A percentile compares a stretch with the other conserved stretches of the same genome.
These are phyloP conservation scores for Dryadomyces sulphureus DNA, from an alignment of 2,329 filamentous ascomycete species.

Conservation along the genomic window DNA sequence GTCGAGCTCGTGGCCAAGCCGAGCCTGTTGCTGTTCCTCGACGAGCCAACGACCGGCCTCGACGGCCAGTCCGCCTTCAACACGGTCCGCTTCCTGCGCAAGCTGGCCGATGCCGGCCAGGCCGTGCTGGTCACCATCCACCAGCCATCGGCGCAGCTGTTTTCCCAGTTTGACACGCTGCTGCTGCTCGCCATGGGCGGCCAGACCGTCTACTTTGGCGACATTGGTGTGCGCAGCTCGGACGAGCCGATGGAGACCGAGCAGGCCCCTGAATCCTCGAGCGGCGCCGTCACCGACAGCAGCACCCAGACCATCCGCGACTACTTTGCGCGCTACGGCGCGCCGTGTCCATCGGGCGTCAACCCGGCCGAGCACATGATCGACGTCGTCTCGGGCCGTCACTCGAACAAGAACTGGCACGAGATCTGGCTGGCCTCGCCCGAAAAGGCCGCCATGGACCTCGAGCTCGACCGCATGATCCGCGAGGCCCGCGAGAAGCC, in stretches of 20 bases:
- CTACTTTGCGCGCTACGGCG: conserved; percentile 56
- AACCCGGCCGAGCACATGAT: conserved; percentile 72
- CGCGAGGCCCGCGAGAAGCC: conserved; percentile 18
- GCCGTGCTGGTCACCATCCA: conserved; percentile 57
- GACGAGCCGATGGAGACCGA: no score
- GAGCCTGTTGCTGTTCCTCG: conserved; percentile 42
- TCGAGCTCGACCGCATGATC: conserved; percentile 51
- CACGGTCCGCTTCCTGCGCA: conserved; percentile 51
- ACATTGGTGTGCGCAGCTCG: conserved; percentile 34
- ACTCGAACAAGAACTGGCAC: conserved; percentile 26
- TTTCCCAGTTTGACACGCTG: conserved; percentile 51
- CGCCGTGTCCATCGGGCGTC: conserved; percentile 43
- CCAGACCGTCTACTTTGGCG: conserved; percentile 52
- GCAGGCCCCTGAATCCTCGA: no score
- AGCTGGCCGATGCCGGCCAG: conserved; percentile 50
- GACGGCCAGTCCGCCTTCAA: conserved; percentile 55
- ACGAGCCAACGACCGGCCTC: conserved; percentile 49
- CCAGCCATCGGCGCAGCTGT: conserved; percentile 52
- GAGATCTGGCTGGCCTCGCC: conserved; percentile 22
- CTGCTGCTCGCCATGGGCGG: conserved; percentile 51
- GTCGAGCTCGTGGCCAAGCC: conserved; percentile 48
- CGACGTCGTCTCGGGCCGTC: conserved; percentile 34
- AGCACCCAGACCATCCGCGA: conserved; percentile 34
- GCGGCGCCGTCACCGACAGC: no score
- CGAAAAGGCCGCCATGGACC: conserved; percentile 31